A percentile compares a stretch with the other conserved stretches of the same genome.
Conservation (phyloP, 2,329 filamentous ascomycete genomes). For the Exophiala sp. region DNA sequence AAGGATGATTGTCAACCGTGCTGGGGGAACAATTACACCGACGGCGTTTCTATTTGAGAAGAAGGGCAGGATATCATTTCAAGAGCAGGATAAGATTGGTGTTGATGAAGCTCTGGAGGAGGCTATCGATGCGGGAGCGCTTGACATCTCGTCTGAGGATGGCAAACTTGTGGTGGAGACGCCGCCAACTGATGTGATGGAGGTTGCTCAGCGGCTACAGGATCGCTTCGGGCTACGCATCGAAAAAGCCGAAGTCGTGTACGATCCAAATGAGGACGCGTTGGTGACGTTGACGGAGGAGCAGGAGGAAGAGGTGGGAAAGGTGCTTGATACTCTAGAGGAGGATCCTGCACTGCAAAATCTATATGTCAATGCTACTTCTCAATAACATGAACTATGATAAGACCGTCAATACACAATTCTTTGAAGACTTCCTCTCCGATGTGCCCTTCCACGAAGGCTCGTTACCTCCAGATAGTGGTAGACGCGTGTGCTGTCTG, state of each 20-base stretch:
- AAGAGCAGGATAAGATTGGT: constrained; percentile 50
- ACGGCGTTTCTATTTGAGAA: constrained; percentile 83
- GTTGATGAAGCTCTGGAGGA: constrained; percentile 72
- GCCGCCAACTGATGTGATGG: constrained; percentile 61
- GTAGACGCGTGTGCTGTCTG: too few species aligned
- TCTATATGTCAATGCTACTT: constrained; percentile 66
- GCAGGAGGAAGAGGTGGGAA: constrained; percentile 55
- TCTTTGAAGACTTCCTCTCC: too few species aligned
- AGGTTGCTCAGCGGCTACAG: constrained; percentile 62
- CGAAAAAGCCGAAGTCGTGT: constrained; percentile 75
- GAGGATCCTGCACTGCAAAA: constrained; percentile 72
- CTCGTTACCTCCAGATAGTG: too few species aligned
- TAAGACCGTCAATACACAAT: not conserved
- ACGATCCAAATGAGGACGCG: constrained; percentile 78
- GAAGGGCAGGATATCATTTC: constrained; percentile 70
- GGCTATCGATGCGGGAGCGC: constrained; percentile 78
- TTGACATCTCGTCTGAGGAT: constrained; percentile 55
- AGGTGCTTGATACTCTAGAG: constrained; percentile 53
- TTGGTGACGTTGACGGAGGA: constrained; percentile 60
- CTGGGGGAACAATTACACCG: constrained; percentile 66
- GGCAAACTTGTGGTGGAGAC: constrained; percentile 69
- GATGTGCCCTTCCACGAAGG: too few species aligned
- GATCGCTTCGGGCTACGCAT: constrained; percentile 64
- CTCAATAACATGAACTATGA: not conserved
- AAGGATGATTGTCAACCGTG: constrained; percentile 65